These are phyloP conservation scores for Mortierella sp. DNA, from an alignment of 371 early-diverging fungal genomes.

Conservation along the genomic window DNA sequence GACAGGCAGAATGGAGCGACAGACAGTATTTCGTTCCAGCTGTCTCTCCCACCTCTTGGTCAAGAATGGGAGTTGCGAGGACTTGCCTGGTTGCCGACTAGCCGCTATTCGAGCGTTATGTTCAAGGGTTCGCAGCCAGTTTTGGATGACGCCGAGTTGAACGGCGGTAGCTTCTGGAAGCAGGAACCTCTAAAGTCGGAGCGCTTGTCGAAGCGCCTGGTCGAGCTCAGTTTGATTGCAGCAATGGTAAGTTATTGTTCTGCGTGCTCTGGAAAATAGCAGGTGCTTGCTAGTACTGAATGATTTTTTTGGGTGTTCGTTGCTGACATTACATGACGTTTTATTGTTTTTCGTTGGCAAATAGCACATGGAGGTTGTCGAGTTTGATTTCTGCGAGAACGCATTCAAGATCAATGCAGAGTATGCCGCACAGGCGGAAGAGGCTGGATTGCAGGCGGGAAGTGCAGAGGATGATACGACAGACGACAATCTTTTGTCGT, in stretches of 20 bases:
- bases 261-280: not conserved
- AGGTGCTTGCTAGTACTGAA: too few relatives aligned
- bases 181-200: conserved; percentile 34
- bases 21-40: conserved; percentile 14
- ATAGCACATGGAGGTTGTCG: conserved; percentile 50
- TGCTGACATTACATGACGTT: not conserved
- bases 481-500: conserved; percentile 39
- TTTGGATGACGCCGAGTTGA: conserved; percentile 42
- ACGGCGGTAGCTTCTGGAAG: conserved; percentile 47
- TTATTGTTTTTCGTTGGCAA: not conserved
- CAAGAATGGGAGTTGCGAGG: conserved; percentile 61
- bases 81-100: conserved; percentile 56
- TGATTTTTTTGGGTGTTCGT: not conserved
- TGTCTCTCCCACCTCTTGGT: conserved; percentile 50
- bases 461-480: conserved; percentile 38
- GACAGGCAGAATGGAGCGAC: conserved; percentile 1
- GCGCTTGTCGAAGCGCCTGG: conserved; percentile 38
- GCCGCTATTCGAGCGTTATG: conserved; percentile 62
- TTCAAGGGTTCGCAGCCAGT: conserved; percentile 50
- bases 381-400: conserved; percentile 52
- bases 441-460: not conserved
- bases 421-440: conserved; percentile 24
- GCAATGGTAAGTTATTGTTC: conserved; percentile 51
- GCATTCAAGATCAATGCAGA: conserved; percentile 48
- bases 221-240: conserved; percentile 50